Evolutionary conservation across 2,329 filamentous ascomycete species (phyloP).

Genomic region (Aspergillus calidoustus): DNA sequence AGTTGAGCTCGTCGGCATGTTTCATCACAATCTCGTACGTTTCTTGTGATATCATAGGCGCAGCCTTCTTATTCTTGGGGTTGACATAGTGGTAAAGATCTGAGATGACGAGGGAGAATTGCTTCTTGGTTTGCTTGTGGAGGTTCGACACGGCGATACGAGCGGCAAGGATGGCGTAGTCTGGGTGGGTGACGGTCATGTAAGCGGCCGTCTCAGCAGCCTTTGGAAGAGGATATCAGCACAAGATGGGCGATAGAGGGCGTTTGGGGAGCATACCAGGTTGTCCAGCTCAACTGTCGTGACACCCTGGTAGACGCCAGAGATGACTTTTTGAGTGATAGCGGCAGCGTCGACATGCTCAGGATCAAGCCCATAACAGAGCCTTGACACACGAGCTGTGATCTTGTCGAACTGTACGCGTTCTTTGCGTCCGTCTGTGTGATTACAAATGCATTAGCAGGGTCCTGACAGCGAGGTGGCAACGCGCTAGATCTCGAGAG

Average conservation of each 20-base stretch:
- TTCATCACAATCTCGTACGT: slow-evolving; percentile 94
- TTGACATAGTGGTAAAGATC: slow-evolving; percentile 97
- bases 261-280: slow-evolving; percentile 66
- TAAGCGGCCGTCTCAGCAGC: slow-evolving; percentile 98
- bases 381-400: slow-evolving; percentile 93
- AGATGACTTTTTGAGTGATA: slow-evolving; percentile 99
- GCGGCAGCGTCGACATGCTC: slow-evolving; percentile 96
- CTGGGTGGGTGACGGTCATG: slow-evolving; percentile 99
- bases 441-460: slow-evolving; percentile 27
- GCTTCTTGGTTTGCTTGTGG: slow-evolving; percentile 99
- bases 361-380: slow-evolving; percentile 96
- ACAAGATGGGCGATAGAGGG: neutral
- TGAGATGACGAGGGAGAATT: slow-evolving; percentile 92
- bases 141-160: slow-evolving; percentile 99
- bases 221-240: slow-evolving; percentile 54
- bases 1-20: slow-evolving; percentile 96
- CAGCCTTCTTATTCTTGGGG: slow-evolving; percentile 80
- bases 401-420: slow-evolving; percentile 99
- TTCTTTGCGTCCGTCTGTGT: slow-evolving; percentile 94
- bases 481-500: slow-evolving; percentile 10
- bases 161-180: slow-evolving; percentile 97
- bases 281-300: slow-evolving; percentile 97
- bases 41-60: slow-evolving; percentile 92
- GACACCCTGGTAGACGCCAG: slow-evolving; percentile 97
- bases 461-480: slow-evolving; percentile 21